phyloP scores from a whole-genome alignment of 768 basidiomycete genomes.

The Boletus rubescentipes region DNA sequence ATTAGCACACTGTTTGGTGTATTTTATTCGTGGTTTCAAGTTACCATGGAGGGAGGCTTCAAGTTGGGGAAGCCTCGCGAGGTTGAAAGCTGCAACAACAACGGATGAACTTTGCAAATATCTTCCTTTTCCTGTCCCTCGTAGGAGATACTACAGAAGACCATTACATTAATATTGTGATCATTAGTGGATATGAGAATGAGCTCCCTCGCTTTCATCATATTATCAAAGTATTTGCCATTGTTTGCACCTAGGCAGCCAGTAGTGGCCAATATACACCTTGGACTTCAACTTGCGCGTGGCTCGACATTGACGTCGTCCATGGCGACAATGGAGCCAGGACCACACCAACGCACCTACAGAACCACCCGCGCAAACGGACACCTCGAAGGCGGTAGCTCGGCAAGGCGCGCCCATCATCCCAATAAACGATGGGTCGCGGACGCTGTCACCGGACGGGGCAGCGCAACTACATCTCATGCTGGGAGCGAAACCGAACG shows the following conservation, averaged over 20 bases:
- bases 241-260: not conserved
- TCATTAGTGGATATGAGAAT: no score
- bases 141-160: no score
- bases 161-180: no score
- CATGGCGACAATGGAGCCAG: conserved; percentile 28
- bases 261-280: not conserved
- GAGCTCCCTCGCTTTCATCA: no score
- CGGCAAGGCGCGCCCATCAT: conserved; percentile 33
- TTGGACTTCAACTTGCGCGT: not conserved
- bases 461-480: conserved; percentile 35
- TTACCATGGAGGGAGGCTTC: no score
- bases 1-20: no score
- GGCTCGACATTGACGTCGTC: conserved; percentile 8
- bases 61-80: no score
- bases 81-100: no score
- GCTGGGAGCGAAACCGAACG: conserved; percentile 47
- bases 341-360: conserved; percentile 19
- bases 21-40: no score
- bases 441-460: conserved; percentile 34
- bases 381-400: conserved; percentile 16
- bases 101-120: no score
- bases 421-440: conserved; percentile 67
- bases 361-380: conserved; percentile 24
- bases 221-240: not conserved
- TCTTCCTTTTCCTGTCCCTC: no score